These are phyloP conservation scores for Groenewaldozyma sp. DNA, from an alignment of 1,139 yeast genomes.

Conservation along the genomic window DNA sequence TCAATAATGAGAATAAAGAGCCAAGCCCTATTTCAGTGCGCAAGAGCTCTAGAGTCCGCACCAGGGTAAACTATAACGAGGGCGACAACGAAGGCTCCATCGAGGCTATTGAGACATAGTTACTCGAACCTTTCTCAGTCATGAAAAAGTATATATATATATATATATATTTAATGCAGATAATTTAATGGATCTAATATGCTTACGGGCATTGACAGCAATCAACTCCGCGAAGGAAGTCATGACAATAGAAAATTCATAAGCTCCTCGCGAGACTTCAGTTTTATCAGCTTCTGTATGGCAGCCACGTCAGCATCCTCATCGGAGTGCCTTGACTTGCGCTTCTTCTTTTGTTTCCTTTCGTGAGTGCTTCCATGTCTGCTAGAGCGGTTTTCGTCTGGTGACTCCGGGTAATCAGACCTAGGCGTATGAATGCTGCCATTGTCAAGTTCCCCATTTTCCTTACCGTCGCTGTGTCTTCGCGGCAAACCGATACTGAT, in stretches of 20 bases:
- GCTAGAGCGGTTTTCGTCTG: not conserved
- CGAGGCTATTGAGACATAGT: too few species aligned
- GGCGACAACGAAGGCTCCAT: constrained; percentile 13
- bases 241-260: constrained; percentile 42
- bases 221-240: too few species aligned
- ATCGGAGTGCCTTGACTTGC: not conserved
- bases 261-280: constrained; percentile 63
- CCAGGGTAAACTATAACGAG: constrained; percentile 6
- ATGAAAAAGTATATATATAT: too few species aligned
- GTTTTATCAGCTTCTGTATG: constrained; percentile 51
- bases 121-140: too few species aligned
- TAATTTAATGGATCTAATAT: too few species aligned
- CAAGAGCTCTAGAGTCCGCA: constrained; percentile 5
- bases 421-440: too few species aligned
- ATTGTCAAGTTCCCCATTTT: constrained; percentile 9
- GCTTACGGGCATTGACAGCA: too few species aligned
- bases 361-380: not conserved
- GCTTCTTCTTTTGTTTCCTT: constrained; percentile 2
- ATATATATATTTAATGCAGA: too few species aligned
- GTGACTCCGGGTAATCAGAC: too few species aligned
- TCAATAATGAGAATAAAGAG: not conserved
- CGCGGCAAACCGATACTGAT: not conserved
- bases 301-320: constrained; percentile 30
- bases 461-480: not conserved
- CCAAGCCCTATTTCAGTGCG: too few species aligned